A percentile compares a stretch with the other conserved stretches of the same genome.
Evolutionary conservation across 441 rosid genomes (phyloP).

Genomic region (Jatropha podagrica): DNA sequence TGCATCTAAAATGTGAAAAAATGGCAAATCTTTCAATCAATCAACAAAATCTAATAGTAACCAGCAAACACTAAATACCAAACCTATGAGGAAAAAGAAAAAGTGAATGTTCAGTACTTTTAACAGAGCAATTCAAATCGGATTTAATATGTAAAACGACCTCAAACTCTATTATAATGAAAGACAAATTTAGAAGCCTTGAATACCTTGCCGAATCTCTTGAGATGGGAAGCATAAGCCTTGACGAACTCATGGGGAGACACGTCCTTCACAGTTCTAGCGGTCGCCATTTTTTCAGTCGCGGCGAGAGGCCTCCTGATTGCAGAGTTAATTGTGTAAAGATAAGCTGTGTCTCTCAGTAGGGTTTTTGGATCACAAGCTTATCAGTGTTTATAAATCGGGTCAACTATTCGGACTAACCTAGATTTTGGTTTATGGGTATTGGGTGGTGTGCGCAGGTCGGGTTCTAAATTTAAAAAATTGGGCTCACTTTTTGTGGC

Average conservation of each 20-base stretch:
- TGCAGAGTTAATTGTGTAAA: neutral
- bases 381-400: neutral
- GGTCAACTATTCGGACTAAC: neutral
- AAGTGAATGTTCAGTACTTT: too few relatives aligned
- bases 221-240: conserved; percentile 30
- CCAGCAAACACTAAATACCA: too few relatives aligned
- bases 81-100: too few relatives aligned
- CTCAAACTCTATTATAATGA: neutral
- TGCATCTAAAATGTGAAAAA: neutral
- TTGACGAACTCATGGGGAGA: conserved; percentile 28
- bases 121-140: neutral
- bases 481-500: too few relatives aligned
- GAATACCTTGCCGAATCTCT: conserved; percentile 30
- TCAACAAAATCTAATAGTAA: neutral
- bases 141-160: neutral
- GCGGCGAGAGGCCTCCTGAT: neutral
- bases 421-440: too few relatives aligned
- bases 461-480: too few relatives aligned
- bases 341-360: neutral
- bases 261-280: conserved; percentile 29
- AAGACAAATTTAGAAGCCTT: too few relatives aligned
- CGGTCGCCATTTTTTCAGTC: conserved; percentile 17
- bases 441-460: too few relatives aligned
- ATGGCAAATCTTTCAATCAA: neutral
- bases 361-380: neutral